A percentile compares a stretch with the other conserved stretches of the same genome.
These are phyloP conservation scores for Alternaria arbusti DNA, from an alignment of 2,329 filamentous ascomycete species.

Conservation along the genomic window DNA sequence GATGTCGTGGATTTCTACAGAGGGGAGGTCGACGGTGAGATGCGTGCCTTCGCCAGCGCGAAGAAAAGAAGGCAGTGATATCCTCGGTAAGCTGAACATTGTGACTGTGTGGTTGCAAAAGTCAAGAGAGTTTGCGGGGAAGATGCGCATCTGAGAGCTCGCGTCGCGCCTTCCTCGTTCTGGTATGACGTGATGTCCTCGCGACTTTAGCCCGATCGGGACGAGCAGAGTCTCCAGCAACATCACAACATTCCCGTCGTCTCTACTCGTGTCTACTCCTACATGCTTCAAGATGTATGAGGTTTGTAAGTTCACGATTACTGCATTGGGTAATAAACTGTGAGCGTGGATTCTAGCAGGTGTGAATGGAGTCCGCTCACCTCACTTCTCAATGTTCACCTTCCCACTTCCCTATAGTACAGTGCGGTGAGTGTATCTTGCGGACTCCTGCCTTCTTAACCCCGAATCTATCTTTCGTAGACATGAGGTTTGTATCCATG, in stretches of 20 bases:
- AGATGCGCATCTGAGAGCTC: conserved; percentile 18
- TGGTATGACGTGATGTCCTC: conserved; percentile 29
- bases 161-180: conserved; percentile 23
- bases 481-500: neutral
- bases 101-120: conserved; percentile 9
- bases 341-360: neutral
- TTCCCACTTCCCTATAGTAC: neutral
- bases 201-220: conserved; percentile 1
- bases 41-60: conserved; percentile 22
- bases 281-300: neutral
- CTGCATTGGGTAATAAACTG: neutral
- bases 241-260: neutral
- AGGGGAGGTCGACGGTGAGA: conserved; percentile 60
- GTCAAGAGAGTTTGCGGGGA: conserved; percentile 27
- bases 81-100: conserved; percentile 34
- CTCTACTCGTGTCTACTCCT: neutral
- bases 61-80: conserved; percentile 30
- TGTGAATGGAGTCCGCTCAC: neutral
- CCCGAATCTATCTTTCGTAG: neutral
- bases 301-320: neutral
- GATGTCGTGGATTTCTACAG: conserved; percentile 77
- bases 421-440: neutral
- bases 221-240: neutral
- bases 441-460: neutral
- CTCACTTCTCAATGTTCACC: neutral